Evolutionary conservation across 1,284 basidiomycete genomes (phyloP).

Genomic region (Apiotrichum laibachii): DNA sequence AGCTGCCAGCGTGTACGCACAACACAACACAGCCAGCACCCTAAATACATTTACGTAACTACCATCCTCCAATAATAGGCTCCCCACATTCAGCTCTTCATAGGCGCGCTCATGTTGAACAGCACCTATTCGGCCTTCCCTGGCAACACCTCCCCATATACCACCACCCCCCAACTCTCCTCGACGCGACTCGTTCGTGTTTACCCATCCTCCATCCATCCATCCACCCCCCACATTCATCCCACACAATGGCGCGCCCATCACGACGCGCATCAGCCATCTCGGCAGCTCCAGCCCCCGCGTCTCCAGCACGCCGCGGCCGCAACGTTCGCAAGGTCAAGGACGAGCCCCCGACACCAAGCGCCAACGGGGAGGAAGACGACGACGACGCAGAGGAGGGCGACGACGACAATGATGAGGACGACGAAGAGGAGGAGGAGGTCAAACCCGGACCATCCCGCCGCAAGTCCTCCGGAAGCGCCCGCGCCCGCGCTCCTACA

Average conservation of each 20-base stretch:
- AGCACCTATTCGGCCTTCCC: too few species aligned
- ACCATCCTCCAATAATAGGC: background rate
- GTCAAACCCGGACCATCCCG: conserved; percentile 10
- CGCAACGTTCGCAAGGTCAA: conserved; percentile 14
- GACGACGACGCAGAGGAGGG: conserved; percentile 15
- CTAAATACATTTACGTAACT: background rate
- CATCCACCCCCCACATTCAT: background rate
- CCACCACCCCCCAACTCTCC: background rate
- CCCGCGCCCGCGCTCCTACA: background rate
- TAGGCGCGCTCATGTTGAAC: too few species aligned
- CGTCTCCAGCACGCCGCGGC: conserved; percentile 1
- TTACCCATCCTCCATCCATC: background rate
- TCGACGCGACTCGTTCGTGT: background rate
- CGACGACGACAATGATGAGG: conserved; percentile 20
- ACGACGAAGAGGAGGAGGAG: conserved; percentile 13
- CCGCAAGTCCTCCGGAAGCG: background rate
- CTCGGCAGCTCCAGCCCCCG: conserved; percentile 6
- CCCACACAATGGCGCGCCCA: conserved; percentile 16
- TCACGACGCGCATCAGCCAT: conserved; percentile 13
- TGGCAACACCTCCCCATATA: too few species aligned
- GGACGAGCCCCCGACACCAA: conserved; percentile 9
- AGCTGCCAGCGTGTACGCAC: too few species aligned
- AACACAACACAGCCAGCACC: too few species aligned
- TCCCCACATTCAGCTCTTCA: too few species aligned
- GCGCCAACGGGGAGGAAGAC: conserved; percentile 9